phyloP scores from a whole-genome alignment of 2,329 filamentous ascomycete species.

The Gnomoniopsis smithogilvyi region DNA sequence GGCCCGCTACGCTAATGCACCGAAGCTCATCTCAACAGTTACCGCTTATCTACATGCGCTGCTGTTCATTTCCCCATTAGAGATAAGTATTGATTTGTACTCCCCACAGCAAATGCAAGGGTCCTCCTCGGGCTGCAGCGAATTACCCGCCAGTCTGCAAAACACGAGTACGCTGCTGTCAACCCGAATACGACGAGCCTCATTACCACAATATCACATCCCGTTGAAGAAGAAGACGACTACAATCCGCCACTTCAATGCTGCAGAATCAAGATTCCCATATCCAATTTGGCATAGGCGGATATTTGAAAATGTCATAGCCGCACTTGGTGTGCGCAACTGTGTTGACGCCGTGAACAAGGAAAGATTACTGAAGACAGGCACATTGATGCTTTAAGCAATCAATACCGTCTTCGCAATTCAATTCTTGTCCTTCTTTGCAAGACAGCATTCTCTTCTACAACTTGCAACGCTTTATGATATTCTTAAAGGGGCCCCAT shows the following conservation, averaged over 20 bases:
- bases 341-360: no score
- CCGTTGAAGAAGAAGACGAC: background rate
- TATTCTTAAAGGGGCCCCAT: no score
- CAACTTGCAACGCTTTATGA: no score
- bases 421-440: no score
- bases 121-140: background rate
- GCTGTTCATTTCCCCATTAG: fast-evolving
- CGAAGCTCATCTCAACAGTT: background rate
- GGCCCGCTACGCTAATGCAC: slow-evolving; percentile 8
- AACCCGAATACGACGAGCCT: slow-evolving; percentile 8
- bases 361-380: no score
- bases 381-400: no score
- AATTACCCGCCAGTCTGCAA: background rate
- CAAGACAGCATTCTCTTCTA: no score
- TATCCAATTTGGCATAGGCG: no score
- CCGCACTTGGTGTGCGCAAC: no score
- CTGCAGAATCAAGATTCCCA: no score
- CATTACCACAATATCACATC: background rate
- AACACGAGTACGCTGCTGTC: background rate
- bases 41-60: background rate
- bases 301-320: no score
- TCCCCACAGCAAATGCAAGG: background rate
- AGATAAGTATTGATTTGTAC: background rate
- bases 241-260: background rate
- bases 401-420: no score